phyloP scores from a whole-genome alignment of 768 basidiomycete genomes.

The Auriculariales sp. region DNA sequence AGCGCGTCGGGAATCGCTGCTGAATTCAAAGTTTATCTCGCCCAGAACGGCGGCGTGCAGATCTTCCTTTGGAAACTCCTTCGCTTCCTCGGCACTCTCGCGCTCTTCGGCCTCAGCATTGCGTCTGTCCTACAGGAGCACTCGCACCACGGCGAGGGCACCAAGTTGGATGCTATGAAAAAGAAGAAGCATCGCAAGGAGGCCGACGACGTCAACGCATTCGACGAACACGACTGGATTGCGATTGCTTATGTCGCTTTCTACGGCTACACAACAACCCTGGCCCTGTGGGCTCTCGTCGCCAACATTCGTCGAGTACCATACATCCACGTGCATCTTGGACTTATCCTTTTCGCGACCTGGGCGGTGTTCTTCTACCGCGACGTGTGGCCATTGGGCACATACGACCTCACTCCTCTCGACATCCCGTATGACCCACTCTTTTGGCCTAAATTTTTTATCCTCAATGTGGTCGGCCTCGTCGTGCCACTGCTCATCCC shows the following conservation, averaged over 20 bases:
- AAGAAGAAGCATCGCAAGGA: constrained; percentile 14
- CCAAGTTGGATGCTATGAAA: constrained; percentile 15
- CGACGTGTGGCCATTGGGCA: constrained; percentile 40
- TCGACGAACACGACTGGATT: neutral
- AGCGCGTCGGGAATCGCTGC: too few relatives aligned
- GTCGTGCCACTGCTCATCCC: constrained; percentile 42
- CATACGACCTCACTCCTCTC: constrained; percentile 31
- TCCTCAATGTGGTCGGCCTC: constrained; percentile 30
- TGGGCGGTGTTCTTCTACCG: constrained; percentile 7
- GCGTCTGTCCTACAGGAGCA: constrained; percentile 23
- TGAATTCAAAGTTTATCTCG: too few relatives aligned
- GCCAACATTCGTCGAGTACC: neutral
- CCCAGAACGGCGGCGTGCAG: constrained; percentile 29
- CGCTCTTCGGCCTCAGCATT: constrained; percentile 34
- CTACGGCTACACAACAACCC: neutral
- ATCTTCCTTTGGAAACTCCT: constrained; percentile 33
- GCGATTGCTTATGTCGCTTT: neutral
- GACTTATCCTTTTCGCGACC: neutral
- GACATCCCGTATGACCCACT: constrained; percentile 31
- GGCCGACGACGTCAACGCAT: constrained; percentile 18
- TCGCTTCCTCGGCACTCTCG: constrained; percentile 29
- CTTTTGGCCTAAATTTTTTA: constrained; percentile 37
- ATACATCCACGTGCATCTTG: neutral
- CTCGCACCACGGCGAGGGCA: neutral
- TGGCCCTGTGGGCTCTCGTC: neutral